Evolutionary conservation across 2,329 filamentous ascomycete species (phyloP).

Genomic region (Exophiala lecanii-corni): DNA sequence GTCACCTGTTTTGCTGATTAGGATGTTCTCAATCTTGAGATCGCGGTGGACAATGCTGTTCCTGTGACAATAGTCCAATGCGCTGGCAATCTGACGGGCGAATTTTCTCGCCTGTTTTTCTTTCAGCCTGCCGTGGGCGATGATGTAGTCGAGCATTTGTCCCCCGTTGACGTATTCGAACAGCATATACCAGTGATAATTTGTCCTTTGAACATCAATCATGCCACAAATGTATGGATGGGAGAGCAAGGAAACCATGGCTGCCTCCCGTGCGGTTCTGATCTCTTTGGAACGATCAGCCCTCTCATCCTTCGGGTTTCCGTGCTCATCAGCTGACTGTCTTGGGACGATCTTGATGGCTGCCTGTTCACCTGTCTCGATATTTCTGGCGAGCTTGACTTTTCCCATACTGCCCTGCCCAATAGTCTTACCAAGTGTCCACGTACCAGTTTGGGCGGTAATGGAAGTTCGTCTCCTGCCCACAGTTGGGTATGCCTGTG

Average conservation of each 20-base stretch:
- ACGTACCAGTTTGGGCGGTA: slow-evolving; percentile 83
- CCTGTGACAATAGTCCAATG: slow-evolving; percentile 92
- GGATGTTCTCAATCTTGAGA: slow-evolving; percentile 97
- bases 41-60: slow-evolving; percentile 98
- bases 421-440: slow-evolving; percentile 93
- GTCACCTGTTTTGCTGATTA: slow-evolving; percentile 97
- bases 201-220: slow-evolving; percentile 89
- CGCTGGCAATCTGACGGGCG: slow-evolving; percentile 92
- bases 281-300: slow-evolving; percentile 97
- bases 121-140: slow-evolving; percentile 93
- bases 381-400: slow-evolving; percentile 89
- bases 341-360: slow-evolving; percentile 96
- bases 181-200: slow-evolving; percentile 99
- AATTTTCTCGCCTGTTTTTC: slow-evolving; percentile 98
- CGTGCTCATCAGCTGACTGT: slow-evolving; percentile 79
- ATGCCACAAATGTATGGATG: slow-evolving; percentile 96
- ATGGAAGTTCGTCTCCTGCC: slow-evolving; percentile 70
- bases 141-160: slow-evolving; percentile 99
- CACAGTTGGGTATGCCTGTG: slow-evolving; percentile 36
- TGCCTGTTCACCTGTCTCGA: slow-evolving; percentile 87
- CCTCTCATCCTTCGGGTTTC: slow-evolving; percentile 68
- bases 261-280: slow-evolving; percentile 87
- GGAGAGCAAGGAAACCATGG: slow-evolving; percentile 88
- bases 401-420: slow-evolving; percentile 98
- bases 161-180: slow-evolving; percentile 99